Conservation (phyloP, 2,329 filamentous ascomycete species). For the Sclerotinia borealis region DNA sequence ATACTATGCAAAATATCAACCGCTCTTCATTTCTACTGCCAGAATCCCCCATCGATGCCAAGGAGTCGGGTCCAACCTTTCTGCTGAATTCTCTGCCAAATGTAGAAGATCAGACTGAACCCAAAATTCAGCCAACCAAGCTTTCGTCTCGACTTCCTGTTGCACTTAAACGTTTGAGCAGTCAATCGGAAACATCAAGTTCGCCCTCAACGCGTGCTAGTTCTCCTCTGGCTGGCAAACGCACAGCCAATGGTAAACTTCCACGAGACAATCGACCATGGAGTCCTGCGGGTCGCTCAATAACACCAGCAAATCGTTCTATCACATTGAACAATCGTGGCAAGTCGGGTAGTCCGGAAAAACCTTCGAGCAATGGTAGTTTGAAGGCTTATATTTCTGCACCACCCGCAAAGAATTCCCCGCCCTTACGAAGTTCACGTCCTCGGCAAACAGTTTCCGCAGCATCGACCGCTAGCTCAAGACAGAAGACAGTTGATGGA, state of each 20-base stretch:
- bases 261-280: conserved; percentile 25
- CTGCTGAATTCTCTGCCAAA: background rate
- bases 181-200: conserved; percentile 40
- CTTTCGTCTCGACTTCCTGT: conserved; percentile 26
- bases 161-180: conserved; percentile 30
- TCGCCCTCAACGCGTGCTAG: conserved; percentile 11
- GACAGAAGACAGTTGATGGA: conserved; percentile 54
- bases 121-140: conserved; percentile 6
- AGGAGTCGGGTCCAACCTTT: background rate
- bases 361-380: conserved; percentile 42
- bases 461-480: conserved; percentile 65
- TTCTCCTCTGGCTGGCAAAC: conserved; percentile 46
- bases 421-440: conserved; percentile 72
- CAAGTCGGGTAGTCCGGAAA: conserved; percentile 22
- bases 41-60: conserved; percentile 1
- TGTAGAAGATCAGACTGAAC: background rate
- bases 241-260: conserved; percentile 32
- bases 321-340: conserved; percentile 35
- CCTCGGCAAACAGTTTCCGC: conserved; percentile 73
- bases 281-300: conserved; percentile 24
- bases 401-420: conserved; percentile 67
- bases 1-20: conserved; percentile 21
- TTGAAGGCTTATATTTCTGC: conserved; percentile 70
- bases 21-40: conserved; percentile 7
- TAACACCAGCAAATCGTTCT: conserved; percentile 26